A percentile compares a stretch with the other conserved stretches of the same genome.
These are phyloP conservation scores for Xylaria sp. DNA, from an alignment of 2,329 filamentous ascomycete species.

Conservation along the genomic window DNA sequence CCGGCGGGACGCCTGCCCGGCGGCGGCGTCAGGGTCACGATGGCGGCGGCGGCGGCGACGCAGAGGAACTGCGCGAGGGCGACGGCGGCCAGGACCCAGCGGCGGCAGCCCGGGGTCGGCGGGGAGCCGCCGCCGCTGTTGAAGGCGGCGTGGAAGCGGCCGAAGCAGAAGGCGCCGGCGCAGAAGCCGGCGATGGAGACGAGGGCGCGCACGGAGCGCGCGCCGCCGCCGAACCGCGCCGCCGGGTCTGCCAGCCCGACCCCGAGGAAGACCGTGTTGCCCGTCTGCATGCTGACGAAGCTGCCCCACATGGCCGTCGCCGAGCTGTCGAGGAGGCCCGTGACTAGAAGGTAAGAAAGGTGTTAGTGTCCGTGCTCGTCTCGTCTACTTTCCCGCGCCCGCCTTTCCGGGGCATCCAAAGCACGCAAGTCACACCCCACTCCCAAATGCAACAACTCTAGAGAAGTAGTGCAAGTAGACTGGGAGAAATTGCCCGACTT, in stretches of 20 bases:
- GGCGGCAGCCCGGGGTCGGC: neutral
- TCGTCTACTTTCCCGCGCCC: no score
- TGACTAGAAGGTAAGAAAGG: neutral
- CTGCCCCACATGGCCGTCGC: constrained; percentile 3
- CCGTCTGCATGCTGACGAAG: constrained; percentile 7
- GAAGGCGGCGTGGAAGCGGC: neutral
- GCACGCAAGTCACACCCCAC: no score
- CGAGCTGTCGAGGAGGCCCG: neutral
- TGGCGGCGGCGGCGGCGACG: neutral
- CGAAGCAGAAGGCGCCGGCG: constrained; percentile 1
- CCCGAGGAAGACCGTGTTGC: constrained; percentile 5
- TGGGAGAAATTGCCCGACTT: no score
- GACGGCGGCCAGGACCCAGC: neutral
- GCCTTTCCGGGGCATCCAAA: no score
- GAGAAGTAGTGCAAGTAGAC: no score
- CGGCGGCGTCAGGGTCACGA: neutral
- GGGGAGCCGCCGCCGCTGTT: no score
- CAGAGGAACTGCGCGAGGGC: neutral
- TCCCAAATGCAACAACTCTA: no score
- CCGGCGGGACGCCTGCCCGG: no score
- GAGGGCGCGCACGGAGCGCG: constrained; percentile 1
- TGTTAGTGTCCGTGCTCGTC: no score
- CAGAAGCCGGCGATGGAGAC: constrained; percentile 1
- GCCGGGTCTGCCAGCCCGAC: constrained; percentile 2
- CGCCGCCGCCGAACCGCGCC: no score